Evolutionary conservation across 176 grass and related monocot species (phyloP), one percentile per base, ranked within the genome.

Genomic region (Triticum dicoccoides): DNA sequence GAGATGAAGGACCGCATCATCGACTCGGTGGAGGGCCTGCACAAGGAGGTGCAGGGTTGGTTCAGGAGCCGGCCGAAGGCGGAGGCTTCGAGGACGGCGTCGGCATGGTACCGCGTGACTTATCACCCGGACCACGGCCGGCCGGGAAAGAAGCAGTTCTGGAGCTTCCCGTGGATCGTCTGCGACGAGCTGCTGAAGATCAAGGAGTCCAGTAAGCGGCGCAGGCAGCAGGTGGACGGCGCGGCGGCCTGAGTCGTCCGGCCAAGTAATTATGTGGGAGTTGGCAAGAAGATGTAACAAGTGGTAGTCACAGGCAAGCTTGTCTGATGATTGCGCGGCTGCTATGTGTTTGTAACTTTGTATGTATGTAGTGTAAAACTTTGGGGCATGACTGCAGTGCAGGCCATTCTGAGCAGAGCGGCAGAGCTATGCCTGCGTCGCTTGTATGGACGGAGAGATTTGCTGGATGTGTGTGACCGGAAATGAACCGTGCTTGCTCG

Each of bases 1-100:
- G 96, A 98, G 83, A 84, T 98, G 87, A 98, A 91, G 84, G 96
- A 98, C 81, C 96, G 96, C 23, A 98, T 98, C 86, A 24, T 98
- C 42, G 75, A 83, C 18, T 92, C 81, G 20, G 87, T 96, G 34
- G 84, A 73, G 20, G 79, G 24, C 41, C 89, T 98, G 83, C 90
- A 92, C 33, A 86, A 29, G 18, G 93, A 96, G 88, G 86, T 76
- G 37, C 47, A n/a, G 59, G 79, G 79, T 6, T 96, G 88, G 91
- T 90, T 96, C 79, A 88, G 41, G 61, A 82, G 84, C 49, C 25
- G 61, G 82, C 17, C 3, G 8, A 61, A 84, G 5, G 88, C 47
- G 0, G 88, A 95, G 15, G 56, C 38, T 20, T 72, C 71, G 12
- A 89, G 77, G 88, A 80, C 92, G 96, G 96, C 93, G 30, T 95